Evolutionary conservation across 2,329 filamentous ascomycete genomes (phyloP).

Genomic region (Chaetoscypha palmicola): DNA sequence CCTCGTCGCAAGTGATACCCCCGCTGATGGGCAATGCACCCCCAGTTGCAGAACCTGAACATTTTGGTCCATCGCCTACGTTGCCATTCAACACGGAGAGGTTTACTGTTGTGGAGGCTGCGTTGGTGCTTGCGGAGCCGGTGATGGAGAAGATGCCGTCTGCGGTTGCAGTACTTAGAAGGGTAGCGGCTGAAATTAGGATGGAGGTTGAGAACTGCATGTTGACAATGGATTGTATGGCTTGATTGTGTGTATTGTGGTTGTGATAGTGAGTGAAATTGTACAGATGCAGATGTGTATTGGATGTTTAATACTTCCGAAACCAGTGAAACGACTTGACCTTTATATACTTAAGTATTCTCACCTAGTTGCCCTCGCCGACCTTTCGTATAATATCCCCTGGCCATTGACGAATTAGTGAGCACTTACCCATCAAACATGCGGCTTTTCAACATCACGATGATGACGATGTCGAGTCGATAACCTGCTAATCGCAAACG

Average conservation of each 20-base stretch:
- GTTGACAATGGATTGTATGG: background rate
- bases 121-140: slow-evolving; percentile 1
- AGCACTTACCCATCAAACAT: background rate
- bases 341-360: background rate
- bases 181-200: slow-evolving; percentile 7
- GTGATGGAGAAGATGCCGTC: slow-evolving; percentile 13
- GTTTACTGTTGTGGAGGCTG: slow-evolving; percentile 3
- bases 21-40: slow-evolving; percentile 7
- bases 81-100: slow-evolving; percentile 13
- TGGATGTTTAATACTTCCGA: background rate
- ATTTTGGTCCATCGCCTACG: slow-evolving; percentile 11
- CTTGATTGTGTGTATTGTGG: background rate
- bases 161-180: slow-evolving; percentile 4
- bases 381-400: background rate
- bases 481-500: background rate
- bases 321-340: background rate
- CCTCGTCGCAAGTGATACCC: slow-evolving; percentile 9
- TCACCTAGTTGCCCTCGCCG: background rate
- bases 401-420: background rate
- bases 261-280: background rate
- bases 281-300: background rate
- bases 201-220: slow-evolving; percentile 14
- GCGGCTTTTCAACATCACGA: background rate
- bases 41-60: slow-evolving; percentile 1
- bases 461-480: background rate